Evolutionary conservation across 345 rosid genomes (phyloP).

Genomic region (Eucalyptus cladocalyx): DNA sequence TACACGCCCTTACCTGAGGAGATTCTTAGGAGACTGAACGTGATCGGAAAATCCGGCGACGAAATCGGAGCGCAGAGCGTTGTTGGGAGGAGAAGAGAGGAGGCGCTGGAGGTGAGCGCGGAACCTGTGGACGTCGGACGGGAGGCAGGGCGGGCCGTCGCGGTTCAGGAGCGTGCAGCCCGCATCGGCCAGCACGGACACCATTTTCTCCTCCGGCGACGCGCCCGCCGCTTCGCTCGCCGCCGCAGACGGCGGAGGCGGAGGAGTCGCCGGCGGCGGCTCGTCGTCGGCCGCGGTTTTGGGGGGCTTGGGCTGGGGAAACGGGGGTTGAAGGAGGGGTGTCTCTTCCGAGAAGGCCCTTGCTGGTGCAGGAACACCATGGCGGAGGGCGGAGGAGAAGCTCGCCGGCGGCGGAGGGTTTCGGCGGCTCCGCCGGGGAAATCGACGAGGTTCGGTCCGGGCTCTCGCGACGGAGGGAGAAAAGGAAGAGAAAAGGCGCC

Average conservation of each 20-base stretch:
- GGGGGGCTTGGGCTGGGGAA: conserved; percentile 29
- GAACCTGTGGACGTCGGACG: conserved; percentile 46
- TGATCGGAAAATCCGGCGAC: conserved; percentile 36
- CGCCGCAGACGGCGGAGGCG: neutral
- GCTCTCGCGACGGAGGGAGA: neutral
- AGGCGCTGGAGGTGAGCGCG: conserved; percentile 45
- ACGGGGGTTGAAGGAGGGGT: conserved; percentile 19
- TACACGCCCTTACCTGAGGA: conserved; percentile 29
- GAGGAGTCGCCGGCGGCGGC: neutral
- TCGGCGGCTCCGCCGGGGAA: neutral
- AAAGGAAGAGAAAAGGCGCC: neutral
- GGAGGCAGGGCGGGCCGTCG: conserved; percentile 55
- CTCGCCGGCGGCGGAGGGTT: neutral
- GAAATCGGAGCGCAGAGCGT: conserved; percentile 33
- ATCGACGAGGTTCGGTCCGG: neutral
- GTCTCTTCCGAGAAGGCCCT: conserved; percentile 31
- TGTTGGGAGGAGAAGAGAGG: conserved; percentile 26
- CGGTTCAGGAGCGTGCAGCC: conserved; percentile 61
- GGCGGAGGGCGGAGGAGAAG: neutral
- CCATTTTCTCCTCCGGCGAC: conserved; percentile 30
- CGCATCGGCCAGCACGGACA: conserved; percentile 52
- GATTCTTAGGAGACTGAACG: conserved; percentile 36
- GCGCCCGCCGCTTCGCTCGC: neutral
- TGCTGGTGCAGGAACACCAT: conserved; percentile 55
- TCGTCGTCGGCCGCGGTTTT: conserved; percentile 3